Percentiles rank a stretch among this genome's conserved stretches.
Conservation (phyloP, 208 protist species). For the Strigomonas culicis region DNA sequence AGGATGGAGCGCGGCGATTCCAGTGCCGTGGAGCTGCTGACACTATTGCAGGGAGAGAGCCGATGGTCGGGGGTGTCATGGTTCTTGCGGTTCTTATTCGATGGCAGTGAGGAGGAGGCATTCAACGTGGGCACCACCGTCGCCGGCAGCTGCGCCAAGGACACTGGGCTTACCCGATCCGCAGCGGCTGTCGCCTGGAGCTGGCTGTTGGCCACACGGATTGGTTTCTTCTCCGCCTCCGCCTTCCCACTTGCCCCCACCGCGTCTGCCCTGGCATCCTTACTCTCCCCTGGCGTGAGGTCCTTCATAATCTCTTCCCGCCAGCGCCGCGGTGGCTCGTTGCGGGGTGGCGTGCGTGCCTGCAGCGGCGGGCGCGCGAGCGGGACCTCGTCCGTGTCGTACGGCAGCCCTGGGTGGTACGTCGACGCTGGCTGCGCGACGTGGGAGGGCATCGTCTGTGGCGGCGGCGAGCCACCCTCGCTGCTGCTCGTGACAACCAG, state of each 20-base stretch:
- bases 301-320: conserved; percentile 15
- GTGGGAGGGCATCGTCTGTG: too few relatives aligned
- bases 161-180: not conserved
- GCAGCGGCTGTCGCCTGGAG: too few relatives aligned
- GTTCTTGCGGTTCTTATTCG: too few relatives aligned
- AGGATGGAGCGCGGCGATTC: conserved; percentile 39
- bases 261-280: too few relatives aligned
- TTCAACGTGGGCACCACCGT: not conserved
- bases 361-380: conserved; percentile 17
- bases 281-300: not conserved
- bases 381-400: conserved; percentile 14
- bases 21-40: conserved; percentile 17
- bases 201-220: too few relatives aligned
- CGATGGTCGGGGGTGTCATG: conserved; percentile 14
- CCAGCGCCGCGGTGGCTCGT: conserved; percentile 13
- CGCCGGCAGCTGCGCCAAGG: not conserved
- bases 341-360: conserved; percentile 15
- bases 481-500: too few relatives aligned
- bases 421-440: too few relatives aligned
- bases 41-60: conserved; percentile 9
- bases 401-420: too few relatives aligned
- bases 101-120: too few relatives aligned
- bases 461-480: not conserved
- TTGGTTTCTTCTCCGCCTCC: too few relatives aligned
- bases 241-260: too few relatives aligned